Evolutionary conservation across 1,284 basidiomycete species (phyloP).

Genomic region (Tilletia walkeri): DNA sequence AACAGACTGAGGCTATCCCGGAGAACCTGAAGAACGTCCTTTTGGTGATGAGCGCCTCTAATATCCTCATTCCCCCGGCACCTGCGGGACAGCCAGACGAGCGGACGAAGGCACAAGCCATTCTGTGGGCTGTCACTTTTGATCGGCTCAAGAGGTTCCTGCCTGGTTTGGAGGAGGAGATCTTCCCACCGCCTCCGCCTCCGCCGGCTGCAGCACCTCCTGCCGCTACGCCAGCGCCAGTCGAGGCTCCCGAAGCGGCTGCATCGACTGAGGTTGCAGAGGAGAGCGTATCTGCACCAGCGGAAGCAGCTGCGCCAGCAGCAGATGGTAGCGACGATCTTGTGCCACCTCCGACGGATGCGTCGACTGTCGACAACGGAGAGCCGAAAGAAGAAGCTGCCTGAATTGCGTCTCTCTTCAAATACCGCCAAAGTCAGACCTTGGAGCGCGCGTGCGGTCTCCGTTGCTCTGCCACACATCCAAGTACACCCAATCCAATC

Average conservation of each 20-base stretch:
- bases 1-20: slow-evolving; percentile 83
- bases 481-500: no score
- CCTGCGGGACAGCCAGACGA: slow-evolving; percentile 61
- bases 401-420: no score
- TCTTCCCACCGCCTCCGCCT: slow-evolving; percentile 24
- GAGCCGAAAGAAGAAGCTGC: no score
- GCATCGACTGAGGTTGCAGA: no score
- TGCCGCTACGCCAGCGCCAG: neutral
- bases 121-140: slow-evolving; percentile 35
- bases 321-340: no score
- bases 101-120: slow-evolving; percentile 23
- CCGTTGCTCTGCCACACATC: no score
- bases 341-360: no score
- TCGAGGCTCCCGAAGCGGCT: neutral
- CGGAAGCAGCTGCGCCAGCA: no score
- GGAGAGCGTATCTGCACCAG: no score
- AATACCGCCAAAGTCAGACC: no score
- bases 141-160: slow-evolving; percentile 40
- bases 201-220: slow-evolving; percentile 1
- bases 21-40: slow-evolving; percentile 96
- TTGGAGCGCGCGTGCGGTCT: no score
- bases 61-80: slow-evolving; percentile 72
- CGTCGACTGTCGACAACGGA: no score
- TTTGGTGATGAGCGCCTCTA: slow-evolving; percentile 88
- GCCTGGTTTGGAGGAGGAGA: slow-evolving; percentile 41